A percentile compares a stretch with the other conserved stretches of the same genome.
phyloP scores from a whole-genome alignment of 2,329 filamentous ascomycete species.

The Leptographium wingfieldii region DNA sequence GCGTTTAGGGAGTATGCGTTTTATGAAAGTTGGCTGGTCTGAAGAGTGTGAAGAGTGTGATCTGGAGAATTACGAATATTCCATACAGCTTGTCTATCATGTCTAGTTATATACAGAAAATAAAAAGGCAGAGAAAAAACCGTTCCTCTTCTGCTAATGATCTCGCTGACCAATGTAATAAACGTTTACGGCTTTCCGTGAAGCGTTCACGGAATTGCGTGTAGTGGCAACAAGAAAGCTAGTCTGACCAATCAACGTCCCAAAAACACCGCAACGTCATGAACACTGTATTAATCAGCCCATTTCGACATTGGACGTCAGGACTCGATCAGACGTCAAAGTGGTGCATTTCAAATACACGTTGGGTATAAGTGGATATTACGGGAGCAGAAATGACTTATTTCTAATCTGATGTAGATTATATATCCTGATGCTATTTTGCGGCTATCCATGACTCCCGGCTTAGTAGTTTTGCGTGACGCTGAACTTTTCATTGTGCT shows the following conservation, averaged over 20 bases:
- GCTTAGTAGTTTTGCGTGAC: conserved; percentile 12
- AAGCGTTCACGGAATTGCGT: not conserved
- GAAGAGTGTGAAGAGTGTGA: not conserved
- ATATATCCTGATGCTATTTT: too few species aligned
- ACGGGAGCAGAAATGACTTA: too few species aligned
- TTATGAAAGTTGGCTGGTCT: not conserved
- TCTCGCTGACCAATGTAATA: not conserved
- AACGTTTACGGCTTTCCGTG: not conserved
- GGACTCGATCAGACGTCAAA: too few species aligned
- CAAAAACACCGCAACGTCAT: too few species aligned
- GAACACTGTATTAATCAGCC: too few species aligned
- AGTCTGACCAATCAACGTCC: not conserved
- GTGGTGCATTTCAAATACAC: too few species aligned
- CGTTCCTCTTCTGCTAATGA: not conserved
- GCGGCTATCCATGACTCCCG: too few species aligned
- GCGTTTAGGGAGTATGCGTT: too few species aligned
- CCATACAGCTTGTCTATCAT: not conserved
- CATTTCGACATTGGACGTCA: too few species aligned
- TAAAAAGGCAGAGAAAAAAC: not conserved
- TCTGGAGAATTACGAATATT: not conserved
- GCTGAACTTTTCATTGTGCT: conserved; percentile 14
- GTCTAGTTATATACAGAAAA: not conserved
- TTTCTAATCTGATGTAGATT: too few species aligned
- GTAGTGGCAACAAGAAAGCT: not conserved
- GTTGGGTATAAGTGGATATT: too few species aligned